Conservation (phyloP, 768 basidiomycete genomes). For the Imleria badia region DNA sequence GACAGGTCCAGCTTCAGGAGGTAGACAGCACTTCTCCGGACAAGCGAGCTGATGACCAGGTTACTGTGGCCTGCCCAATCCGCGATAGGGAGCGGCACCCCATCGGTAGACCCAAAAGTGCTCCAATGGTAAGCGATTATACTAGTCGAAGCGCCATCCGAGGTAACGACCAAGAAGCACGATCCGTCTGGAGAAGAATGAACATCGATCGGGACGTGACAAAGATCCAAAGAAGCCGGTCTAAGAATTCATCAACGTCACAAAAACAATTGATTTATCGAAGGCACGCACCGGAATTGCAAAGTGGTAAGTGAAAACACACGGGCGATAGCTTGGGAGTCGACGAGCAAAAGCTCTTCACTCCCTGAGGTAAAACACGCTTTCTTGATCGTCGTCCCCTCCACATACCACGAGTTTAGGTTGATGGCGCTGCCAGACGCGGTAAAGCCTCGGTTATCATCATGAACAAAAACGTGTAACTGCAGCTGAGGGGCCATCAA, state of each 20-base stretch:
- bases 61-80: conserved; percentile 23
- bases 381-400: conserved; percentile 34
- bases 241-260: conserved; percentile 25
- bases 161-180: conserved; percentile 42
- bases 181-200: conserved; percentile 56
- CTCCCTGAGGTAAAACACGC: conserved; percentile 47
- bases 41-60: conserved; percentile 46
- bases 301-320: conserved; percentile 55
- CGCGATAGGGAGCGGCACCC: conserved; percentile 38
- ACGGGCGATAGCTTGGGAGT: conserved; percentile 42
- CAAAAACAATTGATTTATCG: not conserved
- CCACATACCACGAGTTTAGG: conserved; percentile 47
- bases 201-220: conserved; percentile 32
- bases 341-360: conserved; percentile 55
- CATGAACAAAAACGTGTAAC: conserved; percentile 48
- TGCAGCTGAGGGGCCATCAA: conserved; percentile 27
- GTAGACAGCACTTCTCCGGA: conserved; percentile 41
- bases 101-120: conserved; percentile 53
- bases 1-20: conserved; percentile 41
- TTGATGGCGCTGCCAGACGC: conserved; percentile 43
- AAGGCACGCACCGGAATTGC: conserved; percentile 47
- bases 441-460: conserved; percentile 45
- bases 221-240: conserved; percentile 45
- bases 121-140: conserved; percentile 53
- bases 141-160: conserved; percentile 13